phyloP scores from a whole-genome alignment of 306 rosid genomes.

The Cucurbita ficifolia region DNA sequence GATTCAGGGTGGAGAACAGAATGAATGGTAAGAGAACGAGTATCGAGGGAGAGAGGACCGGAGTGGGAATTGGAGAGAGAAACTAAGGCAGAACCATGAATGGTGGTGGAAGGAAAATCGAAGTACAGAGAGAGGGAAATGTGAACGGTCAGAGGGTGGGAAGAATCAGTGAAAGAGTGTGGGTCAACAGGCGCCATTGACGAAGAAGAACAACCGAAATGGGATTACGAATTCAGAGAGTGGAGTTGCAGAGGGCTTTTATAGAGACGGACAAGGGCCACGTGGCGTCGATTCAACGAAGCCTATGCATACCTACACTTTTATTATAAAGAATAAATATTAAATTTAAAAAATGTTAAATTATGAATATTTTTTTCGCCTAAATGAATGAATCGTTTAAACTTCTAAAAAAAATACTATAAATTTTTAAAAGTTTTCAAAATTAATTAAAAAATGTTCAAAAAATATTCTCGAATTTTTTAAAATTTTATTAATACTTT shows the following conservation, averaged over 20 bases:
- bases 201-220: background rate
- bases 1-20: conserved; percentile 32
- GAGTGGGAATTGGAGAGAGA: conserved; percentile 33
- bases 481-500: too few species aligned
- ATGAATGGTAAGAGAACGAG: conserved; percentile 49
- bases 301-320: background rate
- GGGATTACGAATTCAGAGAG: background rate
- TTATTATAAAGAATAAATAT: too few species aligned
- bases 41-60: conserved; percentile 61
- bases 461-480: too few species aligned
- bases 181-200: conserved; percentile 79
- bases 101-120: conserved; percentile 45
- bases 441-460: too few species aligned
- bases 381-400: too few species aligned
- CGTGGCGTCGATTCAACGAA: background rate
- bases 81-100: conserved; percentile 55
- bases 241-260: background rate
- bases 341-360: too few species aligned
- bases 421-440: too few species aligned
- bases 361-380: too few species aligned
- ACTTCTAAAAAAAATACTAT: too few species aligned
- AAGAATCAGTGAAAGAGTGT: conserved; percentile 70
- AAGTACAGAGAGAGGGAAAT: conserved; percentile 46
- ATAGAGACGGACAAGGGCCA: background rate
- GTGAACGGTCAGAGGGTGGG: conserved; percentile 38